Conservation (phyloP, 177 flowering plant species). For the Vitis hybrid region DNA sequence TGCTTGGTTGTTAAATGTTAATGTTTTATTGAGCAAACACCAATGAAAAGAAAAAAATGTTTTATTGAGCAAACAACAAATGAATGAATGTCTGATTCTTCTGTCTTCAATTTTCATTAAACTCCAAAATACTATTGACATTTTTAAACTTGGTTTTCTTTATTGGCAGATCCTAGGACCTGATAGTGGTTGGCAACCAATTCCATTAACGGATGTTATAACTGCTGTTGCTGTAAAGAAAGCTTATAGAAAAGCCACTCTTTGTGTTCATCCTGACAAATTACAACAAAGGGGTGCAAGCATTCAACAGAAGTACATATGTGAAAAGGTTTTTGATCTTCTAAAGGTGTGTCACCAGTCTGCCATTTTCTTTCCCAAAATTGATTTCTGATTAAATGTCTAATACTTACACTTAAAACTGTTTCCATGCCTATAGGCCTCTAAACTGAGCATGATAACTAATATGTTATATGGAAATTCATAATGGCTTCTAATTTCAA, state of each 20-base stretch:
- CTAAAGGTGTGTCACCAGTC: slow-evolving; percentile 50
- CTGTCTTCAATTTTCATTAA: neutral
- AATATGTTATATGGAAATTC: too few species aligned
- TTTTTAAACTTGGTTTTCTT: slow-evolving; percentile 4
- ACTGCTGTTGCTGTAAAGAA: slow-evolving; percentile 86
- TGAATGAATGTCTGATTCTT: neutral
- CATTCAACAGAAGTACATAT: slow-evolving; percentile 70
- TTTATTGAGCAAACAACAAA: neutral
- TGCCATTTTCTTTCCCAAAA: neutral
- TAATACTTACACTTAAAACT: neutral
- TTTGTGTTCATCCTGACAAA: slow-evolving; percentile 82
- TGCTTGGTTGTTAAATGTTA: too few species aligned
- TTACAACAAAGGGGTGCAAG: slow-evolving; percentile 78
- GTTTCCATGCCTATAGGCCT: neutral
- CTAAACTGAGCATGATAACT: too few species aligned
- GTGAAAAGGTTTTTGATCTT: slow-evolving; percentile 78
- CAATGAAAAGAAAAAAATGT: too few species aligned
- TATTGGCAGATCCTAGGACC: slow-evolving; percentile 79
- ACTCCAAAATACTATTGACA: neutral
- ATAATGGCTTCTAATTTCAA: too few species aligned
- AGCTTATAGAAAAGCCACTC: slow-evolving; percentile 74
- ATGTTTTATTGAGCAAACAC: too few species aligned
- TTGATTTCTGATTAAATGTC: neutral
- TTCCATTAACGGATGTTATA: slow-evolving; percentile 86
- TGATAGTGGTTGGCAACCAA: slow-evolving; percentile 93